These are phyloP conservation scores for Phytophthora idaei DNA, from an alignment of 352 stramenopile species.

Conservation along the genomic window DNA sequence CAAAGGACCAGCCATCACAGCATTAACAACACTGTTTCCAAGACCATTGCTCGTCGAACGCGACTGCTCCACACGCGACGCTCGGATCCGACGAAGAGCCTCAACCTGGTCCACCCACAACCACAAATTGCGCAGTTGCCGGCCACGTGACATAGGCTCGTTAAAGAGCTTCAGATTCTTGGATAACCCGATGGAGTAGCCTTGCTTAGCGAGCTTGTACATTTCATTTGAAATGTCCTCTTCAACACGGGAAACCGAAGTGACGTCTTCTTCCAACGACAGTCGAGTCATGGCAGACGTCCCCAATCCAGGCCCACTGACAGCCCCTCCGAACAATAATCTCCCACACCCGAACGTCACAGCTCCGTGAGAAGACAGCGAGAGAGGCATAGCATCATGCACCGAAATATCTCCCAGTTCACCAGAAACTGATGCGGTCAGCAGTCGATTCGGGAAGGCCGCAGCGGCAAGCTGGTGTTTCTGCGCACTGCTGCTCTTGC, in stretches of 20 bases:
- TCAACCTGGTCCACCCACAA: conserved; percentile 88
- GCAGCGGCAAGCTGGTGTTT: conserved; percentile 50
- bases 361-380: conserved; percentile 69
- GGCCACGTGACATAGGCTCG: conserved; percentile 39
- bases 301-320: conserved; percentile 33
- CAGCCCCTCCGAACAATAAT: conserved; percentile 64
- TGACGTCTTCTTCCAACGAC: conserved; percentile 41
- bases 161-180: conserved; percentile 82
- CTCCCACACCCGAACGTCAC: conserved; percentile 80
- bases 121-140: conserved; percentile 72
- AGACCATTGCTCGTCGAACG: conserved; percentile 33
- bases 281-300: conserved; percentile 47
- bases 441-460: conserved; percentile 81
- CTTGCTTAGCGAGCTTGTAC: conserved; percentile 72
- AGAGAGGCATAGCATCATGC: conserved; percentile 86
- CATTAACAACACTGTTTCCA: conserved; percentile 33
- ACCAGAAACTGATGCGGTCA: conserved; percentile 72
- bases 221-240: conserved; percentile 82
- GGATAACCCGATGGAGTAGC: conserved; percentile 78
- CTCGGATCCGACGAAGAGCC: conserved; percentile 64
- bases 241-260: conserved; percentile 28
- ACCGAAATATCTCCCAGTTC: conserved; percentile 89
- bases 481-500: conserved; percentile 30
- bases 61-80: conserved; percentile 56
- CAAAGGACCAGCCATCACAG: conserved; percentile 46